Evolutionary conservation across 2,329 filamentous ascomycete genomes (phyloP).

Genomic region (Neopestalotiopsis sp.): DNA sequence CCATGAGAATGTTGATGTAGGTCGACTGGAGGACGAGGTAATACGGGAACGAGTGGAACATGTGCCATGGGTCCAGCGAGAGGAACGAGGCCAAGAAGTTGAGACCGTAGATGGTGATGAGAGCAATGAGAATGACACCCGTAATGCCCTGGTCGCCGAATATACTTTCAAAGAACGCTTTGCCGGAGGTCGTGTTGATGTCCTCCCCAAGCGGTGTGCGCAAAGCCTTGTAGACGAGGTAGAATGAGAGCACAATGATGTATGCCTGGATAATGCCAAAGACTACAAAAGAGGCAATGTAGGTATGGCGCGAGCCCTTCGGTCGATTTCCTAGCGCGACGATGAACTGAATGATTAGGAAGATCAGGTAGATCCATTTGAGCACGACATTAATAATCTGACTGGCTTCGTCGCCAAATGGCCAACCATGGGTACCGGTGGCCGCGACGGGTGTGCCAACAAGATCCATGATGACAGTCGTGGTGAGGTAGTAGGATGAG

Average conservation of each 20-base stretch:
- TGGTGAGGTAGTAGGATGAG: conserved; percentile 97
- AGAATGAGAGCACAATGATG: conserved; percentile 85
- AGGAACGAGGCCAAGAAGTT: conserved; percentile 98
- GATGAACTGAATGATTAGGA: conserved; percentile 94
- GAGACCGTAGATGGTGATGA: conserved; percentile 93
- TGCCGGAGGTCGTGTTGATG: conserved; percentile 71
- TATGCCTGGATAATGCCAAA: conserved; percentile 92
- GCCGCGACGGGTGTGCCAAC: conserved; percentile 73
- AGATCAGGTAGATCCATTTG: conserved; percentile 90
- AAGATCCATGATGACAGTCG: conserved; percentile 95
- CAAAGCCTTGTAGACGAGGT: conserved; percentile 86
- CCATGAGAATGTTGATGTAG: conserved; percentile 99
- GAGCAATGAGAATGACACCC: conserved; percentile 81
- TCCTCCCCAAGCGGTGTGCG: conserved; percentile 56
- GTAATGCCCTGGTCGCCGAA: conserved; percentile 67
- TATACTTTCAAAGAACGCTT: conserved; percentile 78
- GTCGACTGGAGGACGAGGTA: conserved; percentile 94
- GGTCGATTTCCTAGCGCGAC: conserved; percentile 94
- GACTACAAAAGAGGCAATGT: conserved; percentile 85
- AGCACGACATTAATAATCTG: conserved; percentile 90
- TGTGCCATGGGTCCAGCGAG: conserved; percentile 99
- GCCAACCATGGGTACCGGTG: conserved; percentile 69
- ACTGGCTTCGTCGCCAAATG: conserved; percentile 85
- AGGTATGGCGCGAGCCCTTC: conserved; percentile 92
- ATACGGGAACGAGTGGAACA: conserved; percentile 97